Conservation (phyloP, 1,139 yeast species). For the Sugiyamaella pinicola region DNA sequence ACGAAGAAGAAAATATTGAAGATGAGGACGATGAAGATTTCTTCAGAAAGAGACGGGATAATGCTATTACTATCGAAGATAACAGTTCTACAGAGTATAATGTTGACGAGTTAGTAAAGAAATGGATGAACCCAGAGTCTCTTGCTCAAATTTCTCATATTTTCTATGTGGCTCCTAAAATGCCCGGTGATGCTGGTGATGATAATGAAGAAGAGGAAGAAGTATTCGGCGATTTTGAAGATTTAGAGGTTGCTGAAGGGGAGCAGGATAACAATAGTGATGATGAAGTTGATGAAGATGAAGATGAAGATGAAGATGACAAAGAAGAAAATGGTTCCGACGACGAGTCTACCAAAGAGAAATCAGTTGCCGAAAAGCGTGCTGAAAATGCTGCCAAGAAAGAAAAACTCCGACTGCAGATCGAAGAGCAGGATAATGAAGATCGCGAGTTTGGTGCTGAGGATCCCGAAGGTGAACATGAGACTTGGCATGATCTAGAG, state of each 20-base stretch:
- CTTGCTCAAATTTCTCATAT: slow-evolving; percentile 56
- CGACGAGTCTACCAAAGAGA: slow-evolving; percentile 40
- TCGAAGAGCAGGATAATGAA: slow-evolving; percentile 76
- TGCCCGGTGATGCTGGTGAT: slow-evolving; percentile 35
- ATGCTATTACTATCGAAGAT: slow-evolving; percentile 41
- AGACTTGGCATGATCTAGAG: slow-evolving; percentile 97
- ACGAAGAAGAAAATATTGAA: slow-evolving; percentile 51
- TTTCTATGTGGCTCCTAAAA: slow-evolving; percentile 68
- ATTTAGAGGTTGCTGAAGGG: slow-evolving; percentile 57
- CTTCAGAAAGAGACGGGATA: slow-evolving; percentile 61
- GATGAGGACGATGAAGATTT: slow-evolving; percentile 59
- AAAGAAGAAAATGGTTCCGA: slow-evolving; percentile 49
- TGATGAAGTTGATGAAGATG: slow-evolving; percentile 45
- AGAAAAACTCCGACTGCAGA: slow-evolving; percentile 82
- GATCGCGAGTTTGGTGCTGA: slow-evolving; percentile 74
- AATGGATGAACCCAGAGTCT: slow-evolving; percentile 56
- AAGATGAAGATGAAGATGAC: slow-evolving; percentile 58
- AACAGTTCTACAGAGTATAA: slow-evolving; percentile 31
- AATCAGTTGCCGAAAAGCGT: slow-evolving; percentile 57
- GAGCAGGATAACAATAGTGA: slow-evolving; percentile 44
- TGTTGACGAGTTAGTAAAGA: slow-evolving; percentile 37
- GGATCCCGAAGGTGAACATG: slow-evolving; percentile 73
- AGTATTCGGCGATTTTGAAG: slow-evolving; percentile 78
- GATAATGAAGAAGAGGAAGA: slow-evolving; percentile 52
- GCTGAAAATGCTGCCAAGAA: slow-evolving; percentile 83